Percentiles rank a stretch among this genome's conserved stretches.
Conservation (phyloP, 139 green algal species). For the Marvania coccoides region DNA sequence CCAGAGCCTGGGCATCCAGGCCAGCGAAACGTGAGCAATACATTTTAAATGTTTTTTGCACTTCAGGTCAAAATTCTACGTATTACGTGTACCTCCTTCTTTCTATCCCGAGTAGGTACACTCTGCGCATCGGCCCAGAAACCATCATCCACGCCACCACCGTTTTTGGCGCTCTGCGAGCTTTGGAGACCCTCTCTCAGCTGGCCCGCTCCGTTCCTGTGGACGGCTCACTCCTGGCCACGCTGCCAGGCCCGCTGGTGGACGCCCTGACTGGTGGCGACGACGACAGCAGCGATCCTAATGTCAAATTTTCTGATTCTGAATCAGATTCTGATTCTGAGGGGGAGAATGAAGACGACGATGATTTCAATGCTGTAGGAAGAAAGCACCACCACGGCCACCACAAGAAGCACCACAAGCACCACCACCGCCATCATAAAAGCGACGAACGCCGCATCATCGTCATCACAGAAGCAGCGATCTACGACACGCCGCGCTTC, state of each 20-base stretch:
- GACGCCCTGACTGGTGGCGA: too few relatives aligned
- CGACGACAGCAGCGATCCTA: too few relatives aligned
- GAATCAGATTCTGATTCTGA: neutral
- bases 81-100: too few relatives aligned
- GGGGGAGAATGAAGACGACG: neutral
- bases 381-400: neutral
- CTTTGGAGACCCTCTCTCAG: slow-evolving; percentile 49
- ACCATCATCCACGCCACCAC: slow-evolving; percentile 13
- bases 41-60: too few relatives aligned
- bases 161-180: slow-evolving; percentile 42
- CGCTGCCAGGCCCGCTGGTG: too few relatives aligned
- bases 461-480: too few relatives aligned
- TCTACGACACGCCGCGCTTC: slow-evolving; percentile 23
- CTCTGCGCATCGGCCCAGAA: slow-evolving; percentile 14
- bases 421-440: too few relatives aligned
- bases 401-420: neutral
- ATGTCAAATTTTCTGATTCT: neutral
- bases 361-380: neutral
- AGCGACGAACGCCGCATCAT: too few relatives aligned
- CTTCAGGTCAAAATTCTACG: too few relatives aligned
- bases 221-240: too few relatives aligned
- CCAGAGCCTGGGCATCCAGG: slow-evolving; percentile 35
- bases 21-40: slow-evolving; percentile 35
- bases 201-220: too few relatives aligned
- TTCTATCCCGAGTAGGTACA: too few relatives aligned